Percentiles rank a stretch among this genome's conserved stretches.
These are phyloP conservation scores for Loxodes magnus DNA, from an alignment of 73 alveolate species.

Conservation along the genomic window DNA sequence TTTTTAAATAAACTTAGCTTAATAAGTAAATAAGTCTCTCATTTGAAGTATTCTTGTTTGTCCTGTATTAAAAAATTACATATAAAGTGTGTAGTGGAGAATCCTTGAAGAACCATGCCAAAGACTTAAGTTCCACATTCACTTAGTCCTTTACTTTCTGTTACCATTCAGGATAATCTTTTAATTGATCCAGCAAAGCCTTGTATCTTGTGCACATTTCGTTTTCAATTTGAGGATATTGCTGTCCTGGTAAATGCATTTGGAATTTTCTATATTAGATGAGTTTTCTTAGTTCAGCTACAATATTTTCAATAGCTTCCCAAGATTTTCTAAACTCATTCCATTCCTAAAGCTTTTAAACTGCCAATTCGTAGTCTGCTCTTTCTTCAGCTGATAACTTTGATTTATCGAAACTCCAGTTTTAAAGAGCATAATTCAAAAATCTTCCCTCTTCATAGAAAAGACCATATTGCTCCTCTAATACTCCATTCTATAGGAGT, in stretches of 20 bases:
- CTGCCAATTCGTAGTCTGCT: constrained; percentile 9
- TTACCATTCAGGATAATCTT: constrained; percentile 8
- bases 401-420: constrained; percentile 12
- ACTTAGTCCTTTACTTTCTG: constrained; percentile 1
- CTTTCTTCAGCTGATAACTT: not conserved
- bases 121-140: too few relatives aligned
- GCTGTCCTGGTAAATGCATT: too few relatives aligned
- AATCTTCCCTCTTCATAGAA: constrained; percentile 8
- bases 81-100: too few relatives aligned
- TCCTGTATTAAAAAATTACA: too few relatives aligned
- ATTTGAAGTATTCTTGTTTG: too few relatives aligned
- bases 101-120: too few relatives aligned
- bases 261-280: not conserved
- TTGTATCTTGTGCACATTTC: not conserved
- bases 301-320: not conserved
- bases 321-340: not conserved
- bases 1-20: too few relatives aligned
- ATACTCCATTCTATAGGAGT: not conserved
- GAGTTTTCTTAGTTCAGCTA: not conserved
- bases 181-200: not conserved
- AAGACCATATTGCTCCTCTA: not conserved
- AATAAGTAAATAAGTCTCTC: too few relatives aligned
- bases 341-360: constrained; percentile 12
- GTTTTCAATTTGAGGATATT: not conserved
- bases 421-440: constrained; percentile 3